Percentiles rank a stretch among this genome's conserved stretches.
phyloP scores from a whole-genome alignment of 1,284 basidiomycete species.

The Pseudozyma flocculosa region DNA sequence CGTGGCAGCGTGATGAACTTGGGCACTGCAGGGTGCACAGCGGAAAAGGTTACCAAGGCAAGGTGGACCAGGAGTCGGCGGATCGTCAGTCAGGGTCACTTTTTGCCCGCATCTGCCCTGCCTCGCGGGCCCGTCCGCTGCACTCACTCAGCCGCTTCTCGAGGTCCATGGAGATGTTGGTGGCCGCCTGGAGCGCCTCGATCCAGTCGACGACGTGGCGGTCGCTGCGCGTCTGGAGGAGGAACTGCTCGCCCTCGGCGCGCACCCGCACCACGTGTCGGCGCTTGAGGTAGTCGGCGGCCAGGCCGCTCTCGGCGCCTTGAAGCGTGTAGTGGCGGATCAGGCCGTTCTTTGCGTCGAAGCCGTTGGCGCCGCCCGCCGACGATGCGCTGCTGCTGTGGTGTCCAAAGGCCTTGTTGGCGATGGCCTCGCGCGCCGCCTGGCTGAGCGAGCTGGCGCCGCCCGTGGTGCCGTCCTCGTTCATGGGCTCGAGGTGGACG shows the following conservation, averaged over 20 bases:
- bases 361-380: slow-evolving; percentile 8
- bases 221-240: slow-evolving; percentile 85
- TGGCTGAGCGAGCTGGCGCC: slow-evolving; percentile 13
- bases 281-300: slow-evolving; percentile 90
- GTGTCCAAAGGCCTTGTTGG: slow-evolving; percentile 19
- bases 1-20: slow-evolving; percentile 57
- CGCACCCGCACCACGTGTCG: slow-evolving; percentile 92
- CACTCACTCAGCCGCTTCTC: slow-evolving; percentile 68
- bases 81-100: no score
- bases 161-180: slow-evolving; percentile 88
- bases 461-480: slow-evolving; percentile 38
- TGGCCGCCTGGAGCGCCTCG: slow-evolving; percentile 89
- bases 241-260: slow-evolving; percentile 92
- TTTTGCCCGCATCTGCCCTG: no score
- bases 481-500: slow-evolving; percentile 48
- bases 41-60: neutral
- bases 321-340: slow-evolving; percentile 77
- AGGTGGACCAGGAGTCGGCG: no score
- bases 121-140: neutral
- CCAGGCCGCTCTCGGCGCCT: slow-evolving; percentile 85
- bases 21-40: slow-evolving; percentile 31
- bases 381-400: slow-evolving; percentile 9
- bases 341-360: slow-evolving; percentile 50
- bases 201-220: slow-evolving; percentile 90
- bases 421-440: slow-evolving; percentile 33